These are phyloP conservation scores for Guyanaporus albipodus DNA, from an alignment of 768 basidiomycete genomes.

Conservation along the genomic window DNA sequence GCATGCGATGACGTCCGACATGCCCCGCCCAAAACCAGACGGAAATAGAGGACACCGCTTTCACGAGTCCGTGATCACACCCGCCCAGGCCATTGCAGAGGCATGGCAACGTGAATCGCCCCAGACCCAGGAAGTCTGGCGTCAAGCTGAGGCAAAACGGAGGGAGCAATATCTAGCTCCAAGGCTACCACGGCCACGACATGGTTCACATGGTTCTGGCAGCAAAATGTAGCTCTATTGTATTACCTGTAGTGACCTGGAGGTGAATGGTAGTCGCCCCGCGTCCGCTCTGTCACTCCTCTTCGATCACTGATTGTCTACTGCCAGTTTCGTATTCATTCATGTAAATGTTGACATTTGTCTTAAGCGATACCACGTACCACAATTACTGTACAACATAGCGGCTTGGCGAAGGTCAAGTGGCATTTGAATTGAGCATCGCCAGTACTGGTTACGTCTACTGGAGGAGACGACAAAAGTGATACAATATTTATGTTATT, in stretches of 20 bases:
- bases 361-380: slow-evolving; percentile 18
- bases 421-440: slow-evolving; percentile 12
- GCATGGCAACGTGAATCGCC: slow-evolving; percentile 63
- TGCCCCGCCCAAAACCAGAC: slow-evolving; percentile 34
- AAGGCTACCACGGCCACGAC: slow-evolving; percentile 33
- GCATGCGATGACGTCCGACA: slow-evolving; percentile 36
- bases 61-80: slow-evolving; percentile 36
- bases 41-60: slow-evolving; percentile 27
- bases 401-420: slow-evolving; percentile 4
- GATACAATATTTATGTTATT: slow-evolving; percentile 25
- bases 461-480: slow-evolving; percentile 8
- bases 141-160: slow-evolving; percentile 47
- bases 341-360: slow-evolving; percentile 29
- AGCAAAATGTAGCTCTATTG: slow-evolving; percentile 49
- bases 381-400: slow-evolving; percentile 25
- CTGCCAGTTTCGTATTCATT: slow-evolving; percentile 28
- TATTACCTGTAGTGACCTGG: slow-evolving; percentile 12
- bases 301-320: slow-evolving; percentile 3
- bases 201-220: slow-evolving; percentile 29
- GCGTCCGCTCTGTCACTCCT: not conserved
- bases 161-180: slow-evolving; percentile 42
- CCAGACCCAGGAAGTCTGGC: slow-evolving; percentile 60
- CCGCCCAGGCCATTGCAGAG: slow-evolving; percentile 62
- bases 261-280: slow-evolving; percentile 12
- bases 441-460: slow-evolving; percentile 10